Evolutionary conservation across 2,329 filamentous ascomycete genomes (phyloP).

Genomic region (Aureobasidium melanogenum): DNA sequence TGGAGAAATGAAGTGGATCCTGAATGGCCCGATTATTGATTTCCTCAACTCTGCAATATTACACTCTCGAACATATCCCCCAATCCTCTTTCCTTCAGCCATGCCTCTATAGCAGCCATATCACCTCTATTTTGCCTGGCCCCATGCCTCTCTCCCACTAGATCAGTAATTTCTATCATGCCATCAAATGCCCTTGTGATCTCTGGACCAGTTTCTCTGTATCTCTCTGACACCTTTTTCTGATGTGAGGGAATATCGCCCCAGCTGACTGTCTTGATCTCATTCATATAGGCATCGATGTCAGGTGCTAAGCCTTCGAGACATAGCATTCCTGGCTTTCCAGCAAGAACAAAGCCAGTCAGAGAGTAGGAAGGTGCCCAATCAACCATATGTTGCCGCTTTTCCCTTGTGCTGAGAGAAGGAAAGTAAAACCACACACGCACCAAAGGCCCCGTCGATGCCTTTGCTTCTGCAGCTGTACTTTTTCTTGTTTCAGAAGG

Average conservation of each 20-base stretch:
- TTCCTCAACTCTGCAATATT: not conserved
- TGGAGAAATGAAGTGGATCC: constrained; percentile 63
- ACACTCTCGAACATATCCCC: constrained; percentile 38
- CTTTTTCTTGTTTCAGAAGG: not conserved
- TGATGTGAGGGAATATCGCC: constrained; percentile 53
- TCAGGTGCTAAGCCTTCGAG: constrained; percentile 39
- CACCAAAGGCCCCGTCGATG: constrained; percentile 28
- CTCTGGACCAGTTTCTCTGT: constrained; percentile 31
- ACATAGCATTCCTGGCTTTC: constrained; percentile 49
- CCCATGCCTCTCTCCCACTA: constrained; percentile 37
- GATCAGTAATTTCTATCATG: constrained; percentile 50
- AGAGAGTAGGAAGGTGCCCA: constrained; percentile 44
- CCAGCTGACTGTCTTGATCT: constrained; percentile 56
- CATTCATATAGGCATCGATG: constrained; percentile 53
- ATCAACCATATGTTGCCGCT: constrained; percentile 49
- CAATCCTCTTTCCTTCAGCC: constrained; percentile 39
- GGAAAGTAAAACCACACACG: constrained; percentile 58
- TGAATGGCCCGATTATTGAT: constrained; percentile 48
- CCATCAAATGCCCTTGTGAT: constrained; percentile 39
- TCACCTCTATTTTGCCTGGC: constrained; percentile 43
- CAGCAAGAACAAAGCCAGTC: constrained; percentile 52
- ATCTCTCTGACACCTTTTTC: constrained; percentile 53
- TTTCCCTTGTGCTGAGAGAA: constrained; percentile 50
- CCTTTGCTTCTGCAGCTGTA: not conserved
- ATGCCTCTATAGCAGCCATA: constrained; percentile 45